Evolutionary conservation across 495 filamentous ascomycete genomes (phyloP).

Genomic region (Penicillium ucsense): DNA sequence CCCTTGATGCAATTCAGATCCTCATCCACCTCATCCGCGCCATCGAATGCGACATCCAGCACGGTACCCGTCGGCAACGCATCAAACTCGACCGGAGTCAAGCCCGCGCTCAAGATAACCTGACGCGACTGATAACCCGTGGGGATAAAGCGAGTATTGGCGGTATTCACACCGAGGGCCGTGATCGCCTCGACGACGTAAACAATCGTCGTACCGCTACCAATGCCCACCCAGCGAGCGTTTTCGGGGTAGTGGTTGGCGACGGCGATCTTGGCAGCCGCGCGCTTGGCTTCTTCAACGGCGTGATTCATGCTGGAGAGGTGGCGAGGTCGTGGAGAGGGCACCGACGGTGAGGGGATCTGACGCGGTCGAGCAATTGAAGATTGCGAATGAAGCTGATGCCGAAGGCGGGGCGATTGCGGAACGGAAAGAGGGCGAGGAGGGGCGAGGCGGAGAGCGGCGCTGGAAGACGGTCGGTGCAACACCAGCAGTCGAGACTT

Average conservation of each 20-base stretch:
- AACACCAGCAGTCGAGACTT: constrained; percentile 1
- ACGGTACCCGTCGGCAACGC: constrained; percentile 46
- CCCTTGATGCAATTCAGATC: constrained; percentile 96
- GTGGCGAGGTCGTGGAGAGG: constrained; percentile 7
- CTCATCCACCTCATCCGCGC: constrained; percentile 93
- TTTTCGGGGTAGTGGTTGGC: constrained; percentile 66
- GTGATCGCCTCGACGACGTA: constrained; percentile 95
- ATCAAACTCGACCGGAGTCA: constrained; percentile 71
- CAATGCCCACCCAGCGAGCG: constrained; percentile 78
- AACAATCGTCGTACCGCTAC: constrained; percentile 85
- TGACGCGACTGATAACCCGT: constrained; percentile 85
- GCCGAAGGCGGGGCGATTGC: constrained; percentile 3
- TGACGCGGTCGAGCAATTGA: not conserved
- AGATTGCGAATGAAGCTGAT: not conserved
- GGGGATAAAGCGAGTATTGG: constrained; percentile 71
- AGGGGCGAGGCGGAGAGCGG: constrained; percentile 7
- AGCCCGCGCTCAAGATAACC: constrained; percentile 66
- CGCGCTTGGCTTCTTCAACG: constrained; percentile 75
- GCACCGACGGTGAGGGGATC: not conserved
- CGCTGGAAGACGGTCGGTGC: not conserved
- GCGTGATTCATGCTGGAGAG: constrained; percentile 29
- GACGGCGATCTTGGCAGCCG: constrained; percentile 76
- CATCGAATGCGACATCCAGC: constrained; percentile 85
- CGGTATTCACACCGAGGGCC: constrained; percentile 48
- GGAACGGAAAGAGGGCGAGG: constrained; percentile 7